Evolutionary conservation across 2,329 filamentous ascomycete species (phyloP), one percentile per base, ranked within the genome.

Genomic region (Pestalotiopsis sp.): DNA sequence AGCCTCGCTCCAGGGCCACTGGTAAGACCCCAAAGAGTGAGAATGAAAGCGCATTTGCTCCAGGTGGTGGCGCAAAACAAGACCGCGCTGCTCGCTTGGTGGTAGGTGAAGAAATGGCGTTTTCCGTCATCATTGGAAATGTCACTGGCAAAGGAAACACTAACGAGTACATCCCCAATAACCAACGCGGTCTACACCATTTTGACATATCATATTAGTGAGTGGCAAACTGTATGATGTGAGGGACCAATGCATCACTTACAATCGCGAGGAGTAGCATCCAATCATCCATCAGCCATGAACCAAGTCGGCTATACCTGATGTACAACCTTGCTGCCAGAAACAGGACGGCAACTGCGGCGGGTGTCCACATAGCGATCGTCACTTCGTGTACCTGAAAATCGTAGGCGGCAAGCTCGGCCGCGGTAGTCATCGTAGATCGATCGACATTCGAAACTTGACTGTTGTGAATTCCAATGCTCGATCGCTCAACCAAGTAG

Each of bases 31-130:
- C 78, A 68, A 3, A 79, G 68, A 0, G 77, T 79, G 57, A 79
- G 70, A 20, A 74, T 77, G 58, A 80, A 79, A 0, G 77, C 77
- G 1, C 76, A 79, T 70, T 80, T 80, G 68, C 75, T 76, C 76
- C 74, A 77, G 2, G 75, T 67, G 3, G 77, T 77, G 3, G 78
- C 74, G 12, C 75, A 65, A 12, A 38, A 27, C 61, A 64, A 64
- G 25, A 64, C 39, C 31, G 14, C 39, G 20, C 61, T 64, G 61
- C 61, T 64, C 61, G 39, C 20, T 20, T 64, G 61, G 2, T 64
- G 61, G 39, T 64, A 64, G 39, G 23, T 41, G 38, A 64, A 64
- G 61, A 64, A 64, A 49, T 64, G 61, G 12, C 61, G 36, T n/a
- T 64, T 64, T 20, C 61, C 36, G 14, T 64, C 39, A 49, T 64